Evolutionary conservation across 228 moss, liverwort and hornwort species (phyloP).

Genomic region (Sphagnum fallax): DNA sequence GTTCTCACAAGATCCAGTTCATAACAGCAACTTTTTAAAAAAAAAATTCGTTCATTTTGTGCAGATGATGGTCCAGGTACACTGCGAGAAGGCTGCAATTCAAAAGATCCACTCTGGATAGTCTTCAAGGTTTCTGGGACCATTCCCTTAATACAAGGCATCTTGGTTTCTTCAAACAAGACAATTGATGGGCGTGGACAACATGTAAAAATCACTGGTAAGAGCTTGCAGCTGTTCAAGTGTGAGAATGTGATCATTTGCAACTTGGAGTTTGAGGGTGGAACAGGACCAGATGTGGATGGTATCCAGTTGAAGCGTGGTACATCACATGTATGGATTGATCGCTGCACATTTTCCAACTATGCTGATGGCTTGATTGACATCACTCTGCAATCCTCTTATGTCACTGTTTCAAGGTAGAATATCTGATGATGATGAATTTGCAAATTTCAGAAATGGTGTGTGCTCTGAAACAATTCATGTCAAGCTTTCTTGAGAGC

Average conservation of each 20-base stretch:
- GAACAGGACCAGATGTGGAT: conserved; percentile 28
- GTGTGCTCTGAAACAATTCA: too few relatives aligned
- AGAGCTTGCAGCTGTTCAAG: conserved; percentile 42
- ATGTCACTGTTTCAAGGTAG: conserved; percentile 48
- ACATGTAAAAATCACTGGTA: conserved; percentile 31
- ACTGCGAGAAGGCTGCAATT: conserved; percentile 36
- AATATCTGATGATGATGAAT: background rate
- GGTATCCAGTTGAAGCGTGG: conserved; percentile 34
- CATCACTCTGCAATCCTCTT: conserved; percentile 36
- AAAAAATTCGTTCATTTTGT: background rate
- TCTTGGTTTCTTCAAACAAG: conserved; percentile 39
- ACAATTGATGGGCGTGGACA: conserved; percentile 48
- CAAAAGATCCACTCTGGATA: conserved; percentile 39
- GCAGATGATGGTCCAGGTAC: conserved; percentile 41
- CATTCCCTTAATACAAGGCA: conserved; percentile 15
- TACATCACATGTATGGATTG: conserved; percentile 31
- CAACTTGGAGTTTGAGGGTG: conserved; percentile 33
- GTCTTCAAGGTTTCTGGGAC: conserved; percentile 44
- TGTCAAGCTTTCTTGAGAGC: too few relatives aligned
- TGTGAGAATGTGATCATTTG: conserved; percentile 37
- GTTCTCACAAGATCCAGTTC: too few relatives aligned
- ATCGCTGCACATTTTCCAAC: conserved; percentile 35
- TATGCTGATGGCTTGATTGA: conserved; percentile 49
- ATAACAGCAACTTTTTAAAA: too few relatives aligned
- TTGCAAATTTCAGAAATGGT: background rate